A percentile compares a stretch with the other conserved stretches of the same genome.
Evolutionary conservation across 306 rosid species (phyloP).

Genomic region (Vigna mungo): DNA sequence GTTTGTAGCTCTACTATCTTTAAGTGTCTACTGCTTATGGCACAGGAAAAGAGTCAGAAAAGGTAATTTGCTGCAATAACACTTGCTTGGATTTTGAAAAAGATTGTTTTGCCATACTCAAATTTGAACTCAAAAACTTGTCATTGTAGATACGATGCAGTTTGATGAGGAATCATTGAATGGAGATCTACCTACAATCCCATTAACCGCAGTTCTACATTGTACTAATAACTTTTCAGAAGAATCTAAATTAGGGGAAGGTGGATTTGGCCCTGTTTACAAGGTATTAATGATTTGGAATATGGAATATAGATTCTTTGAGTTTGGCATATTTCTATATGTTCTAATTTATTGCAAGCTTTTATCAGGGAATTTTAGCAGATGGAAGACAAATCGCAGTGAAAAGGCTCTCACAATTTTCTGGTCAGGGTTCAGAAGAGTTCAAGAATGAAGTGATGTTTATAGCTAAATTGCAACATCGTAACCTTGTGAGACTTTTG

Average conservation of each 20-base stretch:
- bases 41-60: not conserved
- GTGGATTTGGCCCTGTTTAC: slow-evolving; percentile 72
- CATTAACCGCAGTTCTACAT: slow-evolving; percentile 31
- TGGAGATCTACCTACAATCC: slow-evolving; percentile 45
- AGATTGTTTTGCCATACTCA: not conserved
- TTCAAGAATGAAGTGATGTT: slow-evolving; percentile 61
- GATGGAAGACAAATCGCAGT: slow-evolving; percentile 63
- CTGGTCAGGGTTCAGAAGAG: slow-evolving; percentile 65
- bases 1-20: slow-evolving; percentile 23
- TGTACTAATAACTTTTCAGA: slow-evolving; percentile 51
- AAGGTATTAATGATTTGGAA: slow-evolving; percentile 46
- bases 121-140: not conserved
- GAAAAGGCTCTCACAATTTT: slow-evolving; percentile 61
- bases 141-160: not conserved
- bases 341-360: not conserved
- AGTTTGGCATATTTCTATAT: not conserved
- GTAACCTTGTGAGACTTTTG: slow-evolving; percentile 67
- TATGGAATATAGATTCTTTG: not conserved
- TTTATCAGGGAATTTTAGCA: slow-evolving; percentile 56
- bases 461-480: slow-evolving; percentile 59
- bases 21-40: slow-evolving; percentile 35
- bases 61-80: slow-evolving; percentile 21
- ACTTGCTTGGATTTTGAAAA: not conserved
- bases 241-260: slow-evolving; percentile 61
- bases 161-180: slow-evolving; percentile 4